Percentiles rank a stretch among this genome's conserved stretches.
phyloP scores from a whole-genome alignment of 75 land plant species.

The Adiantum capillusveneris region DNA sequence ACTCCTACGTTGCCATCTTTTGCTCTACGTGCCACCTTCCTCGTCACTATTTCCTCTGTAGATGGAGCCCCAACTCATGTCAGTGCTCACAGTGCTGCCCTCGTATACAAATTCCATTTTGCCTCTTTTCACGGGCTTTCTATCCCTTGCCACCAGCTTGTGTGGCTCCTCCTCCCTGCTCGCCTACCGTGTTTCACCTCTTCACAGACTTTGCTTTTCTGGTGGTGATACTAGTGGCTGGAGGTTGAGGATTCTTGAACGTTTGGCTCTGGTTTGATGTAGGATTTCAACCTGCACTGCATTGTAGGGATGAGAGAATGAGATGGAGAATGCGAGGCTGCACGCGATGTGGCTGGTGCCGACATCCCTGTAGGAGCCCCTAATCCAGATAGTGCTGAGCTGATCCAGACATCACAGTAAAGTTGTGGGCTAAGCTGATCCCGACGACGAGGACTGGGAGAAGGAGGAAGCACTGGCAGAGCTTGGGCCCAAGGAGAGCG shows the following conservation, averaged over 20 bases:
- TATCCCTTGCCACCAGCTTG: too few relatives aligned
- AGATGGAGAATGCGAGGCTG: constrained; percentile 1
- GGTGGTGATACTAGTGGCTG: not conserved
- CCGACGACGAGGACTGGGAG: constrained; percentile 1
- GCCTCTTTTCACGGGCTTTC: too few relatives aligned
- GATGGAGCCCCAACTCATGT: too few relatives aligned
- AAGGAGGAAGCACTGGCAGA: not conserved
- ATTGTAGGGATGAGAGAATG: not conserved
- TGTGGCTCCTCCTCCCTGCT: too few relatives aligned
- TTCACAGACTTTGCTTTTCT: constrained; percentile 23
- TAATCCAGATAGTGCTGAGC: not conserved
- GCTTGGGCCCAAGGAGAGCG: not conserved
- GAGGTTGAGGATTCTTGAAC: not conserved
- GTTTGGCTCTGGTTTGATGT: not conserved
- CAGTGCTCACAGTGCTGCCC: too few relatives aligned
- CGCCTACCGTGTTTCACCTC: too few relatives aligned
- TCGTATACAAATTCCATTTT: too few relatives aligned
- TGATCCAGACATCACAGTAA: not conserved
- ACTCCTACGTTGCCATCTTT: too few relatives aligned
- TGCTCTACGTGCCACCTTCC: too few relatives aligned
- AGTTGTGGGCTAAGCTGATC: not conserved
- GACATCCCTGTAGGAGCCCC: not conserved
- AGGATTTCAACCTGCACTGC: not conserved
- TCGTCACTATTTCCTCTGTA: too few relatives aligned
- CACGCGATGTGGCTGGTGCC: not conserved